Conservation (phyloP, 768 basidiomycete species). For the Chalciporus pseudorubinellus region DNA sequence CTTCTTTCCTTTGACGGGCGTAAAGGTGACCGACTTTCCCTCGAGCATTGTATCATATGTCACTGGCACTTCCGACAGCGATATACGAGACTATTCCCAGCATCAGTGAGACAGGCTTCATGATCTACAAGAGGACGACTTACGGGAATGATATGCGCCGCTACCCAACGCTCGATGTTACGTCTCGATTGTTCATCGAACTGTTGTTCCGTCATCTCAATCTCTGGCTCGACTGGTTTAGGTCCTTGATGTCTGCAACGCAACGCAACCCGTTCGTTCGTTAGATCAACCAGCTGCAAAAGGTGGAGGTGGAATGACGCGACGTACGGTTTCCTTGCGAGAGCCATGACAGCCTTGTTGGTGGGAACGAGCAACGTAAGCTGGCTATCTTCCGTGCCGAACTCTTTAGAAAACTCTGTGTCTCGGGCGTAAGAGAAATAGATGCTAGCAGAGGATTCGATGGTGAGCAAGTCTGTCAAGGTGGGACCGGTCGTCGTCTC, state of each 20-base stretch:
- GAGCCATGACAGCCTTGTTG: conserved; percentile 83
- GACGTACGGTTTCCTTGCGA: conserved; percentile 77
- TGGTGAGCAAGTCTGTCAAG: conserved; percentile 74
- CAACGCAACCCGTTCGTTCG: background rate
- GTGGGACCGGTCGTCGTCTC: conserved; percentile 48
- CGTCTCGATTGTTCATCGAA: conserved; percentile 55
- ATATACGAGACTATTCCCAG: conserved; percentile 40
- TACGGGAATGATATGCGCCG: conserved; percentile 83
- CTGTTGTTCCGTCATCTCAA: conserved; percentile 64
- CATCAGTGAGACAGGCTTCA: too few species aligned
- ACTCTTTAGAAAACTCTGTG: conserved; percentile 52
- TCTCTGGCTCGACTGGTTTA: conserved; percentile 36
- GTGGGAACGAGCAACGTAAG: conserved; percentile 77
- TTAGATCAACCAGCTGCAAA: too few species aligned
- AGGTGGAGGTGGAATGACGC: background rate
- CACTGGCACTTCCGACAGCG: conserved; percentile 36
- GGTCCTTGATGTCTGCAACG: conserved; percentile 59
- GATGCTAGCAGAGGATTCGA: conserved; percentile 72
- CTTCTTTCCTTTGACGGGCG: conserved; percentile 32
- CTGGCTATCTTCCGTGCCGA: conserved; percentile 32
- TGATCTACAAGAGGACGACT: conserved; percentile 8
- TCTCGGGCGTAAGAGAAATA: conserved; percentile 85
- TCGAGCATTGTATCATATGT: conserved; percentile 59
- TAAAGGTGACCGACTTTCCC: conserved; percentile 57
- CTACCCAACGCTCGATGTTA: conserved; percentile 80